Evolutionary conservation across 1,139 yeast genomes (phyloP).

Genomic region (Geotrichum australiense): DNA sequence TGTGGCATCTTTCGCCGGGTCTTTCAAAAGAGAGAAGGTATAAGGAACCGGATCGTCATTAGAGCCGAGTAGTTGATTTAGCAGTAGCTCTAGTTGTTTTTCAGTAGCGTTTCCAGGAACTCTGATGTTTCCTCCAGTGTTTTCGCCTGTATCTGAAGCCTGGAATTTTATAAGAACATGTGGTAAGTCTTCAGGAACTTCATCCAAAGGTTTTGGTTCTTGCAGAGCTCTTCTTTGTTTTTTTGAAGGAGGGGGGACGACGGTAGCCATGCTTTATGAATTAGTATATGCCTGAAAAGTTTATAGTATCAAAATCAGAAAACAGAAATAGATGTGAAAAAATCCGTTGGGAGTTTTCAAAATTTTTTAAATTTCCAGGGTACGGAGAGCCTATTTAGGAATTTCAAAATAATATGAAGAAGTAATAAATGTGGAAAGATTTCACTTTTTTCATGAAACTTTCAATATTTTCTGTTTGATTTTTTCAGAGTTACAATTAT

Average conservation of each 20-base stretch:
- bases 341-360: not conserved
- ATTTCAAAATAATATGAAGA: conserved; percentile 5
- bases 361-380: conserved; percentile 16
- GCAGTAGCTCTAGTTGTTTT: conserved; percentile 77
- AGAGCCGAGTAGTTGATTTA: conserved; percentile 48
- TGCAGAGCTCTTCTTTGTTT: conserved; percentile 83
- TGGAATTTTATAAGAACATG: conserved; percentile 83
- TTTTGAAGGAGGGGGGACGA: conserved; percentile 89
- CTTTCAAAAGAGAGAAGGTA: conserved; percentile 60
- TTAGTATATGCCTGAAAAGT: not conserved
- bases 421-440: not conserved
- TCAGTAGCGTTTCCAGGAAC: conserved; percentile 89
- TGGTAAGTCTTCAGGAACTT: conserved; percentile 74
- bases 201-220: conserved; percentile 64
- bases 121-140: conserved; percentile 75
- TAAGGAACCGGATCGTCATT: conserved; percentile 63
- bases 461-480: conserved; percentile 5
- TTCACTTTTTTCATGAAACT: conserved; percentile 2
- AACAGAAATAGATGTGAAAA: not conserved
- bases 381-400: conserved; percentile 10
- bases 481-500: conserved; percentile 5
- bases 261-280: conserved; percentile 64
- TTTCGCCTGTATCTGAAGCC: conserved; percentile 92
- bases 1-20: conserved; percentile 37
- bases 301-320: not conserved